Percentiles rank a stretch among this genome's conserved stretches.
These are phyloP conservation scores for Aspergillus texensis DNA, from an alignment of 2,329 filamentous ascomycete species.

Conservation along the genomic window DNA sequence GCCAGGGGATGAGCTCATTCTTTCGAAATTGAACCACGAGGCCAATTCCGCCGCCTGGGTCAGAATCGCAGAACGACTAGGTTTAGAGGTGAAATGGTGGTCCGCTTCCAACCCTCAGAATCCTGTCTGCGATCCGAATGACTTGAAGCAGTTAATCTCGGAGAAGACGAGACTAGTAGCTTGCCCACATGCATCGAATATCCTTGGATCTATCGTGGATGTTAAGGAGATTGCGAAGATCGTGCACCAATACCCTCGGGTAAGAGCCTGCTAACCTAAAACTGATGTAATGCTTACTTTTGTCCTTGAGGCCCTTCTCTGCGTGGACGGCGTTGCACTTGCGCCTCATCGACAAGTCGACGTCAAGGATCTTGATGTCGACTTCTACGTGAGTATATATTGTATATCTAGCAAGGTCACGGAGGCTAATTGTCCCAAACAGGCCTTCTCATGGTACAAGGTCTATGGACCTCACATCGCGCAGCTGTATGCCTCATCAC, in stretches of 20 bases:
- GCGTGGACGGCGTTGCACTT: slow-evolving; percentile 75
- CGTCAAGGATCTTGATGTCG: slow-evolving; percentile 67
- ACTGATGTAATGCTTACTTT: background rate
- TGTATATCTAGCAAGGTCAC: background rate
- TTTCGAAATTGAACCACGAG: slow-evolving; percentile 76
- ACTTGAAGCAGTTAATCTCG: slow-evolving; percentile 62
- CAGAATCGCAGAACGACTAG: slow-evolving; percentile 63
- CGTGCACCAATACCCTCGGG: slow-evolving; percentile 49
- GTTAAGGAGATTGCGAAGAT: slow-evolving; percentile 38
- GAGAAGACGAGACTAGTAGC: slow-evolving; percentile 69
- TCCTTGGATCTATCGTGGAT: slow-evolving; percentile 69
- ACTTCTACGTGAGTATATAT: slow-evolving; percentile 62
- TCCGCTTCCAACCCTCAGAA: slow-evolving; percentile 52
- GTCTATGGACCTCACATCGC: slow-evolving; percentile 77
- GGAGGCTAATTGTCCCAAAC: background rate
- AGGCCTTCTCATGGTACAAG: slow-evolving; percentile 79
- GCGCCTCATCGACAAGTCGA: slow-evolving; percentile 73
- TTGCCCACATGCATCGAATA: slow-evolving; percentile 74
- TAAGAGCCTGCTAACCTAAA: slow-evolving; percentile 7
- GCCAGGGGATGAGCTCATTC: slow-evolving; percentile 66
- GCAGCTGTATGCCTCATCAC: slow-evolving; percentile 66
- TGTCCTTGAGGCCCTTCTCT: slow-evolving; percentile 57
- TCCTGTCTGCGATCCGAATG: slow-evolving; percentile 61
- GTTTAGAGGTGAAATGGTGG: slow-evolving; percentile 73
- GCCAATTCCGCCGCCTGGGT: slow-evolving; percentile 77